Percentiles rank a stretch among this genome's conserved stretches.
These are phyloP conservation scores for Mucor lusitanicus DNA, from an alignment of 371 early-diverging fungal genomes.

Conservation along the genomic window DNA sequence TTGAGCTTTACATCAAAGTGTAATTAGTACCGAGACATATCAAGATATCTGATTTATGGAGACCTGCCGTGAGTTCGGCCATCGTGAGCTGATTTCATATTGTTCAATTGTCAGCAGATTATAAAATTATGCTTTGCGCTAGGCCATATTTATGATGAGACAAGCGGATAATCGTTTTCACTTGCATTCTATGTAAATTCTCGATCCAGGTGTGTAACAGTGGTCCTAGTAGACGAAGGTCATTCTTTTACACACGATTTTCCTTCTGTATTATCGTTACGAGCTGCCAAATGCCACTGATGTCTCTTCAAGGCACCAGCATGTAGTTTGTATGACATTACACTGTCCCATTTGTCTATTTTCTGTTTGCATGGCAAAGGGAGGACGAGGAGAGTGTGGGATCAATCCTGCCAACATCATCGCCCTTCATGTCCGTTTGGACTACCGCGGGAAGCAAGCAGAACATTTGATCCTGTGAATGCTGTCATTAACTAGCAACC, in stretches of 20 bases:
- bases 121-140: neutral
- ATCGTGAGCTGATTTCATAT: neutral
- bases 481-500: neutral
- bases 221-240: neutral
- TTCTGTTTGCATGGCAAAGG: neutral
- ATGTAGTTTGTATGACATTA: neutral
- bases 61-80: neutral
- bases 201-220: neutral
- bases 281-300: neutral
- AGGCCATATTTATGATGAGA: neutral
- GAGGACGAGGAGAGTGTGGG: no score
- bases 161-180: neutral
- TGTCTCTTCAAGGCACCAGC: neutral
- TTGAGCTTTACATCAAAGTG: no score
- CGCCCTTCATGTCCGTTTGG: neutral
- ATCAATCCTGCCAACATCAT: neutral
- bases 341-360: neutral
- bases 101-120: neutral
- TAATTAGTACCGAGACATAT: no score
- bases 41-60: neutral
- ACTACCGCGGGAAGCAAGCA: neutral
- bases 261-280: neutral
- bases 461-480: neutral
- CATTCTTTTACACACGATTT: neutral
- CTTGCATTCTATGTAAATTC: neutral